These are phyloP conservation scores for Xylariaceae sp. DNA, from an alignment of 2,329 filamentous ascomycete genomes.

Conservation along the genomic window DNA sequence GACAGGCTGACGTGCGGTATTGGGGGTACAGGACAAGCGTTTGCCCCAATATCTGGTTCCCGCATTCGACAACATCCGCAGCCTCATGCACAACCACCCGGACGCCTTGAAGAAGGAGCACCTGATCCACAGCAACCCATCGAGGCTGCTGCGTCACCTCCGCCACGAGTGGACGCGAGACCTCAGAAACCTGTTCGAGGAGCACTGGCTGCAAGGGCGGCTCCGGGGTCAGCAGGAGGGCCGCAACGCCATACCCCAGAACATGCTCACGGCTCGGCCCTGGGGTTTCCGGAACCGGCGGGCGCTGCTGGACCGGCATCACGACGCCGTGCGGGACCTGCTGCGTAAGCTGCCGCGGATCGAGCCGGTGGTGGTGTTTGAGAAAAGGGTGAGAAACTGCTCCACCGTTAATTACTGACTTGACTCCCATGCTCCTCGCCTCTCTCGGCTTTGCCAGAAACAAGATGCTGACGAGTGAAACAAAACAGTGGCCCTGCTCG, in stretches of 20 bases:
- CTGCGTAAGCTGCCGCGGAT: constrained; percentile 4
- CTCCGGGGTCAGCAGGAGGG: no score
- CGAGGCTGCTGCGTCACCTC: constrained; percentile 4
- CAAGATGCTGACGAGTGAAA: no score
- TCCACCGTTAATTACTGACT: no score
- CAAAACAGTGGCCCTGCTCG: no score
- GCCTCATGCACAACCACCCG: background rate
- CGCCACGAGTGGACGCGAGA: constrained; percentile 5
- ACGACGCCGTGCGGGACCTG: background rate
- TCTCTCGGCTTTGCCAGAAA: no score
- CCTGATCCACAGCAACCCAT: background rate
- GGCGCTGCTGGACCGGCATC: constrained; percentile 1
- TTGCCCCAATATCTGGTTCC: constrained; percentile 2
- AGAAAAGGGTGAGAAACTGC: constrained; percentile 6
- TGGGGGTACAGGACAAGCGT: no score
- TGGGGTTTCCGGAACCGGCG: constrained; percentile 4
- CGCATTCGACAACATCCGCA: constrained; percentile 2
- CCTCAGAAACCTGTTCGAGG: constrained; percentile 6
- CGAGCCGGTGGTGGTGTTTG: constrained; percentile 6
- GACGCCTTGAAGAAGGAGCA: background rate
- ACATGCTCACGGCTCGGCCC: background rate
- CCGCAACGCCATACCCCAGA: background rate
- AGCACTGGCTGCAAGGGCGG: constrained; percentile 6
- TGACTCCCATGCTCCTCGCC: no score
- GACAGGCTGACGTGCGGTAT: no score